phyloP scores from a whole-genome alignment of 371 early-diverging fungal species.

The Rhizopus arrhizus region DNA sequence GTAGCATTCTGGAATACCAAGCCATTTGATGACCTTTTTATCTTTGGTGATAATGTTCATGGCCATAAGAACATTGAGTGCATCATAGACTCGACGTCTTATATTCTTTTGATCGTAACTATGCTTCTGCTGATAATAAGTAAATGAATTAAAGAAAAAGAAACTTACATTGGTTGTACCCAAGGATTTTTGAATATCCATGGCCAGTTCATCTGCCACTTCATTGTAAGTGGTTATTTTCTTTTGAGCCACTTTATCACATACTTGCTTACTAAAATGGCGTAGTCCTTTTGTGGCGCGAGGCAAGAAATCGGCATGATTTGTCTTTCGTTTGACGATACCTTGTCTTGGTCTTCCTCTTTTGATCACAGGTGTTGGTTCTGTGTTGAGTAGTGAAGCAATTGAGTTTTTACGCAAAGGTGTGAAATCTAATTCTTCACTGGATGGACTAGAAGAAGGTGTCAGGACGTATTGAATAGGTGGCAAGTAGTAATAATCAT shows the following conservation, averaged over 20 bases:
- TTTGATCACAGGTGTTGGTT: slow-evolving; percentile 6
- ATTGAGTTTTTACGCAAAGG: slow-evolving; percentile 44
- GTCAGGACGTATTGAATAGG: slow-evolving; percentile 38
- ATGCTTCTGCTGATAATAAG: slow-evolving; percentile 21
- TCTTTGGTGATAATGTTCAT: slow-evolving; percentile 71
- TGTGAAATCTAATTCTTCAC: slow-evolving; percentile 13
- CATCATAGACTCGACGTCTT: slow-evolving; percentile 80
- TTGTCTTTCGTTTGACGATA: background rate
- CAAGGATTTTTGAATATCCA: slow-evolving; percentile 27
- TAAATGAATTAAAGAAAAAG: background rate
- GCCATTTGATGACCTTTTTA: slow-evolving; percentile 72
- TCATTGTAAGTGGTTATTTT: slow-evolving; percentile 68
- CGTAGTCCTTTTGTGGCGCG: slow-evolving; percentile 57
- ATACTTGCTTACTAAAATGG: slow-evolving; percentile 66
- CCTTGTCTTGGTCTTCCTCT: slow-evolving; percentile 3
- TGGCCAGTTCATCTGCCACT: slow-evolving; percentile 34
- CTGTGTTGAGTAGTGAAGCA: slow-evolving; percentile 46
- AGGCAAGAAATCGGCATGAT: slow-evolving; percentile 3
- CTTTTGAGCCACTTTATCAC: slow-evolving; percentile 64
- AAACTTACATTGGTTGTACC: background rate
- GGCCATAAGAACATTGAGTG: slow-evolving; percentile 78
- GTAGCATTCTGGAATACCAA: slow-evolving; percentile 54
- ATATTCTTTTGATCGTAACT: slow-evolving; percentile 74
- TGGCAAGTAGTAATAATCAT: slow-evolving; percentile 28
- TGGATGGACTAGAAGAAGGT: slow-evolving; percentile 27